Conservation (phyloP, 1,139 yeast genomes). For the Kodamaea alishanica region DNA sequence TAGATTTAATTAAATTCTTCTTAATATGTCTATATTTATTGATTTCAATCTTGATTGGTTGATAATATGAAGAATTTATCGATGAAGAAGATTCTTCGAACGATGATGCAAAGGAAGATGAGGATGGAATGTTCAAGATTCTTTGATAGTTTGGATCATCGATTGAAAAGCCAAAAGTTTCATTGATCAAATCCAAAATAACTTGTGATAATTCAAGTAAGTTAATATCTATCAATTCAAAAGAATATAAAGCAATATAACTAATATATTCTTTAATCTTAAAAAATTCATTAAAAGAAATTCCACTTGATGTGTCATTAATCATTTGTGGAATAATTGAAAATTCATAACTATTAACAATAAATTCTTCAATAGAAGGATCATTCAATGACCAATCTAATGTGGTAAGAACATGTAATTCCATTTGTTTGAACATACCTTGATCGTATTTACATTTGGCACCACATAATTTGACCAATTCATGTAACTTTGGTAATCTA, state of each 20-base stretch:
- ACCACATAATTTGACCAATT: slow-evolving; percentile 59
- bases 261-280: slow-evolving; percentile 37
- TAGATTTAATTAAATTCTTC: slow-evolving; percentile 29
- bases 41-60: slow-evolving; percentile 16
- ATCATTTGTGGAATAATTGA: slow-evolving; percentile 16
- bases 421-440: slow-evolving; percentile 59
- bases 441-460: slow-evolving; percentile 54
- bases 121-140: too few relatives aligned
- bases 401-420: slow-evolving; percentile 52
- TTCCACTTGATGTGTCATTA: neutral
- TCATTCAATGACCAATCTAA: slow-evolving; percentile 61
- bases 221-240: slow-evolving; percentile 34
- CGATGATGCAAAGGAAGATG: too few relatives aligned
- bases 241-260: slow-evolving; percentile 35
- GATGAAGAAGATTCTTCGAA: slow-evolving; percentile 1
- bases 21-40: slow-evolving; percentile 28
- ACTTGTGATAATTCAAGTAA: slow-evolving; percentile 34
- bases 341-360: slow-evolving; percentile 32
- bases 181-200: slow-evolving; percentile 36
- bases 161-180: slow-evolving; percentile 22
- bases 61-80: slow-evolving; percentile 4
- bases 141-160: slow-evolving; percentile 23
- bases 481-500: slow-evolving; percentile 60
- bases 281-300: slow-evolving; percentile 26
- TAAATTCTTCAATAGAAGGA: slow-evolving; percentile 54